Percentiles rank a stretch among this genome's conserved stretches.
These are phyloP conservation scores for Salicornia ramosissima DNA, from an alignment of 148 eudicot species.

Conservation along the genomic window DNA sequence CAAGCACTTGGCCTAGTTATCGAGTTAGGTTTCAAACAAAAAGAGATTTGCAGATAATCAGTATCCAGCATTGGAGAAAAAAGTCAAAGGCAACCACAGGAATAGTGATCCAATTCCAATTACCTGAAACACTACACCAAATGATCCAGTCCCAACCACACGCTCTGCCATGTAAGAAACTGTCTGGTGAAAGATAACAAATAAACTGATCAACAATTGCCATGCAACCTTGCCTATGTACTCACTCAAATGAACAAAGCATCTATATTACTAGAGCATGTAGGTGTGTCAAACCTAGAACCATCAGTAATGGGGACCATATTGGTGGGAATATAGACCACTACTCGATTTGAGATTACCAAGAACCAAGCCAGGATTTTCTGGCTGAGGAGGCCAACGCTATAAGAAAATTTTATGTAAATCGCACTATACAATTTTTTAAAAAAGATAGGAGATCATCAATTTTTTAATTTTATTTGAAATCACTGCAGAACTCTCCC, in stretches of 20 bases:
- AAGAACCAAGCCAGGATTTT: no score
- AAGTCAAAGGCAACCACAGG: background rate
- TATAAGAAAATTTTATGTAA: no score
- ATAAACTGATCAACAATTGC: conserved; percentile 10
- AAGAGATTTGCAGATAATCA: conserved; percentile 1
- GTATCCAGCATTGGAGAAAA: background rate
- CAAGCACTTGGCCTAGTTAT: conserved; percentile 73
- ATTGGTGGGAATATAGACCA: no score
- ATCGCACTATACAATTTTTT: no score
- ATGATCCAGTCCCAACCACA: conserved; percentile 96
- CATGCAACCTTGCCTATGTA: background rate
- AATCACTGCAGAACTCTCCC: no score
- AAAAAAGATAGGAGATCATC: no score
- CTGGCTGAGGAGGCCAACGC: no score
- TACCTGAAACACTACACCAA: conserved; percentile 95
- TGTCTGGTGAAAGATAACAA: conserved; percentile 42
- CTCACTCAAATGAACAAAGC: background rate
- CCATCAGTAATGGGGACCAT: no score
- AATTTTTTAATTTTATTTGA: no score
- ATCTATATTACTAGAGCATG: background rate
- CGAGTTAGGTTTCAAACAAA: background rate
- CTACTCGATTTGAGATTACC: no score
- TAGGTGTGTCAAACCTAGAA: no score
- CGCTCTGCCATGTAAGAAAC: conserved; percentile 91
- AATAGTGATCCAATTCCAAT: conserved; percentile 1